phyloP scores from a whole-genome alignment of 2,329 filamentous ascomycete species.

The Pyricularia grisea region DNA sequence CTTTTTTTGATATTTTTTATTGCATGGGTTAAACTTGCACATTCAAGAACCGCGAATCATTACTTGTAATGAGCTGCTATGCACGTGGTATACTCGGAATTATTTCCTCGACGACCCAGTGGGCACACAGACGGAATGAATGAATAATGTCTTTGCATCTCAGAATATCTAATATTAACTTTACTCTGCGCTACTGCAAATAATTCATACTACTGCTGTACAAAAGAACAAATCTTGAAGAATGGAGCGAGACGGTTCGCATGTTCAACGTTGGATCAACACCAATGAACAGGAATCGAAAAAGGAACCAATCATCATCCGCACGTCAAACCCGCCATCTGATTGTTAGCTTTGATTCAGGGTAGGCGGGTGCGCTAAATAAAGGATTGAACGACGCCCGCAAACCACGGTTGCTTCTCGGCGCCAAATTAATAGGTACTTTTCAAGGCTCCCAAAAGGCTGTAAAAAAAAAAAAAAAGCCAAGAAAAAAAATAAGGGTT shows the following conservation, averaged over 20 bases:
- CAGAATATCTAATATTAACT: too few species aligned
- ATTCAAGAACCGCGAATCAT: not conserved
- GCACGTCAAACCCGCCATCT: not conserved
- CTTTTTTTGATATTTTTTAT: too few species aligned
- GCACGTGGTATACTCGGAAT: not conserved
- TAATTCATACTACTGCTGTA: not conserved
- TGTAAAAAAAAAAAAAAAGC: not conserved
- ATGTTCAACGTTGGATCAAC: not conserved
- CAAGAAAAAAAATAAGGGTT: not conserved
- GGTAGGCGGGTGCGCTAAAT: not conserved
- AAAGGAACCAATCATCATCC: not conserved
- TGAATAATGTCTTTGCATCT: too few species aligned
- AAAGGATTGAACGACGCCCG: not conserved
- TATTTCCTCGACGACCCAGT: not conserved
- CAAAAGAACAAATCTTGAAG: not conserved
- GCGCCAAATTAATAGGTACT: not conserved
- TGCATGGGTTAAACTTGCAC: not conserved
- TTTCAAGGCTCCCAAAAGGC: not conserved
- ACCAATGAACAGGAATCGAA: not conserved
- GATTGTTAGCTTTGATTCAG: not conserved
- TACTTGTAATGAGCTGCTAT: not conserved
- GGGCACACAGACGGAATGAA: not conserved
- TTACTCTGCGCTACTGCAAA: not conserved
- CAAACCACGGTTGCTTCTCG: not conserved
- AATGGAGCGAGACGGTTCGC: not conserved